phyloP scores from a whole-genome alignment of 169 alveolate genomes.

The Cryptosporidium parvum region DNA sequence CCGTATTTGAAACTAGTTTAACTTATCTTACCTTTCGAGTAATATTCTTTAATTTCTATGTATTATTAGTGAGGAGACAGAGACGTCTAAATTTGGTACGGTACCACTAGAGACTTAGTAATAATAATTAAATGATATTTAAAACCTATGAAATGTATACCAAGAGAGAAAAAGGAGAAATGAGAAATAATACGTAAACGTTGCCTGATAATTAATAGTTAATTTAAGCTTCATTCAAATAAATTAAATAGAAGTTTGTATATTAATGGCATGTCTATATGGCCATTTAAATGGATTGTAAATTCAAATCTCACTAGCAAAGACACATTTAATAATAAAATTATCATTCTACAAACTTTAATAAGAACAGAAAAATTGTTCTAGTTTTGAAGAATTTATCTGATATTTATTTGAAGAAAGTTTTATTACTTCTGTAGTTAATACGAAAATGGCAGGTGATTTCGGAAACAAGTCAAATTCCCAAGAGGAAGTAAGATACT shows the following conservation, averaged over 20 bases:
- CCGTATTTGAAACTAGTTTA: neutral
- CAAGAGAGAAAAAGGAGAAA: constrained; percentile 17
- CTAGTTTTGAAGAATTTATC: constrained; percentile 33
- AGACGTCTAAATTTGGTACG: neutral
- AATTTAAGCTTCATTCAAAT: neutral
- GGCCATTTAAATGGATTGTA: constrained; percentile 15
- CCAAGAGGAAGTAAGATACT: constrained; percentile 74
- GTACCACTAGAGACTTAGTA: neutral
- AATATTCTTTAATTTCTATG: neutral
- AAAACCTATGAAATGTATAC: neutral
- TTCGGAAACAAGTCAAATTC: constrained; percentile 71
- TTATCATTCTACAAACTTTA: constrained; percentile 24
- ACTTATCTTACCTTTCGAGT: neutral
- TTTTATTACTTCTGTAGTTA: neutral
- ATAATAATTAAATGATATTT: neutral
- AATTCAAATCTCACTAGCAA: constrained; percentile 7
- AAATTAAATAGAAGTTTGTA: constrained; percentile 10
- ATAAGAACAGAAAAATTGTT: constrained; percentile 10
- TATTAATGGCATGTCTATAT: constrained; percentile 3
- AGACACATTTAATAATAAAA: constrained; percentile 15
- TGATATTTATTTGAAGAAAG: constrained; percentile 14
- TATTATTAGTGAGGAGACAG: neutral
- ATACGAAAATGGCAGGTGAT: constrained; percentile 60
- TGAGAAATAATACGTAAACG: constrained; percentile 17
- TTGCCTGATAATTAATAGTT: neutral